Base-by-base conservation (phyloP, 108 stramenopile genomes). In the Cyclostephanos tholiformis region DNA sequence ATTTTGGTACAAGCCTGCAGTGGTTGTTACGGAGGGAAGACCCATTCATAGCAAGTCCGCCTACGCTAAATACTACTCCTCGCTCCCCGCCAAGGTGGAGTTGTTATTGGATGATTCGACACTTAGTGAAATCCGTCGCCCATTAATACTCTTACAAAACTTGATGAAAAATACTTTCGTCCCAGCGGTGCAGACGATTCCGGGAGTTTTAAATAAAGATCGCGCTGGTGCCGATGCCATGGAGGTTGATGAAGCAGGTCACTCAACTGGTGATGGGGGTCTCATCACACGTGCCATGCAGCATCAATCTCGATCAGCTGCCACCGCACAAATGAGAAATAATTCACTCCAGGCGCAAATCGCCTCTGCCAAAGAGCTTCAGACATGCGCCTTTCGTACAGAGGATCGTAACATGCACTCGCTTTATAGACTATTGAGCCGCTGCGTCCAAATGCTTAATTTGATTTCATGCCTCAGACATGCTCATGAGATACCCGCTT, bases 391-490 rank as follows among this genome's bases (percentile, higher is more conserved):
- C 12, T 71, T 39, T 27, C 72, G 66, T 5, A 86, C 85, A n/a
- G 95, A 94, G 61, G 92, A 96, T 63, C 77, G 89, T 63, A 90
- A 90, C 56, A 85, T 96, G 68, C 95, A 96, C 75, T 84, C 87
- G 13, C 59, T 89, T 11, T 96, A 92, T 60, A 83, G 95, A 10
- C 76, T 96, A 17, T 65, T 93, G 43, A 83, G 92, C 35, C 79
- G 93, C 41, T 82, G 87, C 17, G 74, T 88, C 44, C 95, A 96
- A 73, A 49, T 92, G 29, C 81, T 96, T 22, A 79, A 84, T 60
- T 71, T 96, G 19, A 41, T 94, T 0, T 80, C 86, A 14, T 77
- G 86, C 50, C 85, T 96, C 20, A 66, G 71, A 26, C 82, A 84
- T 32, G 91, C 92, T 16, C 89, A 94, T 59, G 53, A 52, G 16